phyloP scores from a whole-genome alignment of 106 monocot genomes.

The Acorus calamus region DNA sequence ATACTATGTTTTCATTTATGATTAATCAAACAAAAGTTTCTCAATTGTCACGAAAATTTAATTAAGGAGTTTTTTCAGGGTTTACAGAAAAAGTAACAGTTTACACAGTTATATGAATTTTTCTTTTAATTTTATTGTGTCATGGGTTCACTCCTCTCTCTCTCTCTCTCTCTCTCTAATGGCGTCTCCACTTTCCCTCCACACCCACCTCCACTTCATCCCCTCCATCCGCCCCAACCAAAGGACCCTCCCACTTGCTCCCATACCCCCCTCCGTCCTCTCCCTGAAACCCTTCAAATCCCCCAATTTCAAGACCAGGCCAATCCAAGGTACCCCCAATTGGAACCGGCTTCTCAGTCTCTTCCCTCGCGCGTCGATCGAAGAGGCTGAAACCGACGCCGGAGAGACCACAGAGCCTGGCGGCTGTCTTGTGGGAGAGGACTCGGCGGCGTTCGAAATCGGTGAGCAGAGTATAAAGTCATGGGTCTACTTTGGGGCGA shows the following conservation, averaged over 20 bases:
- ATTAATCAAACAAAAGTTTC: no score
- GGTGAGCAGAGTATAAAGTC: slow-evolving; percentile 57
- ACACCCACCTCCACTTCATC: slow-evolving; percentile 1
- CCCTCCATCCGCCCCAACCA: neutral
- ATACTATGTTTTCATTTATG: no score
- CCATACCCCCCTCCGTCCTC: neutral
- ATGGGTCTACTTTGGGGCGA: slow-evolving; percentile 64
- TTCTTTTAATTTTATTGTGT: no score
- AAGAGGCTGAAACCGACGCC: slow-evolving; percentile 8
- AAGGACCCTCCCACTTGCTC: neutral
- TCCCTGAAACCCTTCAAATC: neutral
- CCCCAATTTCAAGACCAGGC: neutral
- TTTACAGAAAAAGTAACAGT: no score
- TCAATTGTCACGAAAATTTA: no score
- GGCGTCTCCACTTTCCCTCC: slow-evolving; percentile 25
- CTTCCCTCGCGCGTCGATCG: slow-evolving; percentile 21
- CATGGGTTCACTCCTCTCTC: no score
- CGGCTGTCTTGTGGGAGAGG: slow-evolving; percentile 45
- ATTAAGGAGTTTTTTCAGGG: no score
- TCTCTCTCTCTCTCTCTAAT: slow-evolving; percentile 6
- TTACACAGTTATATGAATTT: no score
- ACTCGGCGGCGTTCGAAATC: slow-evolving; percentile 76
- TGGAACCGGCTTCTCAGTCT: neutral
- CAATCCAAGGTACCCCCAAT: neutral
- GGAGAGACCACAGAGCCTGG: neutral